A percentile compares a stretch with the other conserved stretches of the same genome.
Evolutionary conservation across 805 yeast species (phyloP).

Genomic region (Metschnikowia cubensis): DNA sequence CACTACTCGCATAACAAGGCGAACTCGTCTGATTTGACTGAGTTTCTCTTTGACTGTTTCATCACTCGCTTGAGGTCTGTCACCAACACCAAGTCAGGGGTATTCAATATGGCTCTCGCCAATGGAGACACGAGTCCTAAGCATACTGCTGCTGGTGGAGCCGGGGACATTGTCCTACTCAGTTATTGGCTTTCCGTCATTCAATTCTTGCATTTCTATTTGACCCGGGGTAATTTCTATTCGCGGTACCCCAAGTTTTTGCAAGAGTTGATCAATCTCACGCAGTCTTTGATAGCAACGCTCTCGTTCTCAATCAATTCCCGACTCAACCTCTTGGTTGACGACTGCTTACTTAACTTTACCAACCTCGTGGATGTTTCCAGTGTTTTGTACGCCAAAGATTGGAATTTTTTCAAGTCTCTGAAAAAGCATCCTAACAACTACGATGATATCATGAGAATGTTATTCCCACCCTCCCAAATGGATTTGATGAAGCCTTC

Average conservation of each 20-base stretch:
- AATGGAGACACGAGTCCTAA: constrained; percentile 15
- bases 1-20: constrained; percentile 60
- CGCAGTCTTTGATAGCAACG: constrained; percentile 63
- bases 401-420: constrained; percentile 51
- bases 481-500: constrained; percentile 81
- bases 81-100: constrained; percentile 59
- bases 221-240: constrained; percentile 61
- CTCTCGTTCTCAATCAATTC: constrained; percentile 62
- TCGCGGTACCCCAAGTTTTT: constrained; percentile 51
- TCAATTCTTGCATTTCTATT: constrained; percentile 72
- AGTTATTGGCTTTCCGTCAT: constrained; percentile 88
- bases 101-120: constrained; percentile 39
- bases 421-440: constrained; percentile 45
- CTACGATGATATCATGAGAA: constrained; percentile 69
- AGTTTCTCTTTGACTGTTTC: constrained; percentile 56
- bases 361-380: constrained; percentile 80
- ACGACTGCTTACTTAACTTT: constrained; percentile 67
- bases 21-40: constrained; percentile 53
- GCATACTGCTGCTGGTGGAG: constrained; percentile 20
- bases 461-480: constrained; percentile 81
- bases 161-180: constrained; percentile 63
- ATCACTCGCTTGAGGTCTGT: constrained; percentile 58
- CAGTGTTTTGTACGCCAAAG: constrained; percentile 69
- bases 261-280: constrained; percentile 51
- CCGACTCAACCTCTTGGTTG: constrained; percentile 53